Percentiles rank a stretch among this genome's conserved stretches.
Conservation (phyloP, 2,329 filamentous ascomycete species). For the Aspergillus aculeatinus region DNA sequence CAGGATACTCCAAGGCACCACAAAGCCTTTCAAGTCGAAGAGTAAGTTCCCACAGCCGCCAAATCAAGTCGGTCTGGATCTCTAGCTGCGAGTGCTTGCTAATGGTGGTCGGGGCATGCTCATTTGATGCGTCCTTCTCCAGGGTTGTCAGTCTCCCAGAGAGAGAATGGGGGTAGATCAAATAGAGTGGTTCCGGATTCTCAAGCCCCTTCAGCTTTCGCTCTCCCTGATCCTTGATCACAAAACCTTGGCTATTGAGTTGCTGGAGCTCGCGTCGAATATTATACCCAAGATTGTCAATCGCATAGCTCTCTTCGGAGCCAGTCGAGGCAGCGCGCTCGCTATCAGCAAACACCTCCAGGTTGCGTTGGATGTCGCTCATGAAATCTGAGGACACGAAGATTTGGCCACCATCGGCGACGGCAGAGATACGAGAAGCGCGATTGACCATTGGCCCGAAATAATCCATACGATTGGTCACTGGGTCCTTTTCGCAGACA, state of each 20-base stretch:
- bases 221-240: conserved; percentile 94
- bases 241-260: conserved; percentile 87
- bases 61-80: conserved; percentile 81
- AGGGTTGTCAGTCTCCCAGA: conserved; percentile 62
- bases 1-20: conserved; percentile 74
- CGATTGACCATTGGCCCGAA: conserved; percentile 99
- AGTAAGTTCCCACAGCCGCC: conserved; percentile 86
- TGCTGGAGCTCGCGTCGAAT: conserved; percentile 86
- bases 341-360: conserved; percentile 86
- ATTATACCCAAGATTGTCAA: conserved; percentile 70
- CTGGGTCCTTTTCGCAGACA: conserved; percentile 91
- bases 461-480: conserved; percentile 98
- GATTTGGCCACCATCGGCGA: conserved; percentile 95
- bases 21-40: conserved; percentile 91
- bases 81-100: conserved; percentile 65
- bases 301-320: conserved; percentile 71
- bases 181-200: conserved; percentile 93
- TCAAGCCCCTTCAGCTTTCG: conserved; percentile 94
- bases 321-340: conserved; percentile 67
- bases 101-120: conserved; percentile 53
- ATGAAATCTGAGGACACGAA: conserved; percentile 97
- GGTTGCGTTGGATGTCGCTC: conserved; percentile 85
- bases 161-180: conserved; percentile 88
- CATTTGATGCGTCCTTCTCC: conserved; percentile 51
- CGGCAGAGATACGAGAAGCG: conserved; percentile 86